Percentiles rank a stretch among this genome's conserved stretches.
phyloP scores from a whole-genome alignment of 1,284 basidiomycete species.

The Ganoderma leucocontextum region DNA sequence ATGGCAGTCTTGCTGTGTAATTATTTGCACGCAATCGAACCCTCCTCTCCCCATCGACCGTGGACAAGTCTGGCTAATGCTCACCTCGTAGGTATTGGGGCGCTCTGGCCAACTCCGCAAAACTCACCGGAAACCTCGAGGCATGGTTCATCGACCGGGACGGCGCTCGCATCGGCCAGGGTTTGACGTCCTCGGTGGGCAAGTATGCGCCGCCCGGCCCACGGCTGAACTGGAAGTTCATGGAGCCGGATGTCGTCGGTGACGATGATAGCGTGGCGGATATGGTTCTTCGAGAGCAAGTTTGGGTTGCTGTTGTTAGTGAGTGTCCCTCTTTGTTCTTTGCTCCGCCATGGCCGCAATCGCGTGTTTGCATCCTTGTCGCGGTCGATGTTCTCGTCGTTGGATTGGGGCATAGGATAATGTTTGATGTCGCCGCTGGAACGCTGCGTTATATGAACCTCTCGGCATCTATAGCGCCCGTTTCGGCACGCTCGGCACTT shows the following conservation, averaged over 20 bases:
- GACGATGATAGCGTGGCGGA: conserved; percentile 41
- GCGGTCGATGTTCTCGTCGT: neutral
- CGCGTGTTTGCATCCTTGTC: neutral
- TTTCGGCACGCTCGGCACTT: conserved; percentile 8
- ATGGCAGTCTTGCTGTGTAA: neutral
- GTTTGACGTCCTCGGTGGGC: conserved; percentile 40
- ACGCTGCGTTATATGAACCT: conserved; percentile 1
- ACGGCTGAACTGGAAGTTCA: conserved; percentile 43
- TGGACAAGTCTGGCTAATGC: neutral
- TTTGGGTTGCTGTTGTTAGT: conserved; percentile 49
- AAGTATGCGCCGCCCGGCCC: conserved; percentile 39
- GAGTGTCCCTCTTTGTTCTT: conserved; percentile 24
- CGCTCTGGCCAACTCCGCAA: conserved; percentile 43
- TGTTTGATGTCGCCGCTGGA: conserved; percentile 2
- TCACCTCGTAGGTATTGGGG: conserved; percentile 51
- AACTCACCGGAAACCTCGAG: conserved; percentile 47
- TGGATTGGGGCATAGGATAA: neutral
- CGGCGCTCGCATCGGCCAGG: conserved; percentile 48
- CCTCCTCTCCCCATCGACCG: neutral
- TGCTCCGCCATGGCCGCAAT: too few species aligned
- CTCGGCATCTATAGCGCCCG: conserved; percentile 8
- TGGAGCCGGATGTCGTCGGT: conserved; percentile 35
- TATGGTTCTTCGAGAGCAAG: conserved; percentile 42
- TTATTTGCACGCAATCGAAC: neutral
- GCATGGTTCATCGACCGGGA: conserved; percentile 56